phyloP scores from a whole-genome alignment of 2,329 filamentous ascomycete genomes.

The Trichoderma lentiforme region DNA sequence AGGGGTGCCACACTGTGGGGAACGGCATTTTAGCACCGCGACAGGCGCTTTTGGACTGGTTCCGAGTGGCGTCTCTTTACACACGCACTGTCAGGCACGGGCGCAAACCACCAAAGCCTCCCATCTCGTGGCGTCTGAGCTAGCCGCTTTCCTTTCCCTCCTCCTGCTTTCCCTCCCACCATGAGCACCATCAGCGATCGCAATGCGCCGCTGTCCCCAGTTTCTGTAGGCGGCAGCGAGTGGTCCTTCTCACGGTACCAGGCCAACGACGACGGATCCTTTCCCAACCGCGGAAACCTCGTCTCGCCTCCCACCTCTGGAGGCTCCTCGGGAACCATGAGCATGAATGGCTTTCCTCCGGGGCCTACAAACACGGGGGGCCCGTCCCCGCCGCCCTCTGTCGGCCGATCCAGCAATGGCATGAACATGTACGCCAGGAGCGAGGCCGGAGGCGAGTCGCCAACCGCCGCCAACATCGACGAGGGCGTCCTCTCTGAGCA shows the following conservation, averaged over 20 bases:
- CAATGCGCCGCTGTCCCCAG: slow-evolving; percentile 75
- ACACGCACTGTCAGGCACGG: slow-evolving; percentile 8
- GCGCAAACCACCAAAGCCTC: slow-evolving; percentile 23
- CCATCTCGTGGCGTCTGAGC: slow-evolving; percentile 23
- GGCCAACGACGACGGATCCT: slow-evolving; percentile 50
- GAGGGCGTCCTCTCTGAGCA: slow-evolving; percentile 70
- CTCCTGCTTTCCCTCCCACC: slow-evolving; percentile 34
- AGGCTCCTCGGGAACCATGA: slow-evolving; percentile 52
- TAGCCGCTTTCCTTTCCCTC: slow-evolving; percentile 12
- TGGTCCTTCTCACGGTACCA: slow-evolving; percentile 72
- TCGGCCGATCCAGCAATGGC: slow-evolving; percentile 81
- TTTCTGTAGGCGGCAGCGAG: slow-evolving; percentile 80
- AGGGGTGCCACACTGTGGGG: slow-evolving; percentile 24
- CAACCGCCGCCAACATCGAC: slow-evolving; percentile 39
- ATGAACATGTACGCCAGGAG: slow-evolving; percentile 65
- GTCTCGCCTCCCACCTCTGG: slow-evolving; percentile 69
- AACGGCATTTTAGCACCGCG: slow-evolving; percentile 18
- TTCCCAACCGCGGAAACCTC: slow-evolving; percentile 56
- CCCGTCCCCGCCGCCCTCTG: slow-evolving; percentile 83
- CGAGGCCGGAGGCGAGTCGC: slow-evolving; percentile 61
- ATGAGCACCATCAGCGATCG: slow-evolving; percentile 60
- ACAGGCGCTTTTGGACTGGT: slow-evolving; percentile 11
- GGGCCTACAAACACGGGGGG: slow-evolving; percentile 56
- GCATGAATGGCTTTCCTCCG: slow-evolving; percentile 59
- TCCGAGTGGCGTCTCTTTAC: slow-evolving; percentile 20